Evolutionary conservation across 2,329 filamentous ascomycete genomes (phyloP).

Genomic region (Dactylonectria estremocensis): DNA sequence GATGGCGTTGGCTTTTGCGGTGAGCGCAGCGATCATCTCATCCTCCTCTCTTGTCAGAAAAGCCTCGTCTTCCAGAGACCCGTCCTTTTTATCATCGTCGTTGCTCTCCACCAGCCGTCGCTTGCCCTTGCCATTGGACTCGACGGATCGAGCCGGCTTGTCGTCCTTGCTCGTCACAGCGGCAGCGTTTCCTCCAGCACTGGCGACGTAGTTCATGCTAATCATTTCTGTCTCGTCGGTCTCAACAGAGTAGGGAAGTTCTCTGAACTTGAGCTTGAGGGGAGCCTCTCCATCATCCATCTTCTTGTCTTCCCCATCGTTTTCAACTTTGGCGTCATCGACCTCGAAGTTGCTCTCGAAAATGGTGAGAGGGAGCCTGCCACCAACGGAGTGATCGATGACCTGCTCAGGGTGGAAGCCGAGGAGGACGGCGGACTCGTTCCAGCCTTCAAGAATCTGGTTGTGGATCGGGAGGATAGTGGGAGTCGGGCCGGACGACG

Average conservation of each 20-base stretch:
- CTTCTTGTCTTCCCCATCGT: conserved; percentile 76
- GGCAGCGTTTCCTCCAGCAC: conserved; percentile 82
- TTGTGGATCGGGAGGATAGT: conserved; percentile 82
- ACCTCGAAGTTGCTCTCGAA: conserved; percentile 89
- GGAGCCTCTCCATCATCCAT: conserved; percentile 76
- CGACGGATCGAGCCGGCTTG: conserved; percentile 59
- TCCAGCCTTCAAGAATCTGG: conserved; percentile 81
- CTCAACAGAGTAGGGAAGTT: conserved; percentile 89
- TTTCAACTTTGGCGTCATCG: conserved; percentile 66
- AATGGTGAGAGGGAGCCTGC: conserved; percentile 89
- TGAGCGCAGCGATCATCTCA: conserved; percentile 77
- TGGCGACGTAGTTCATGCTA: conserved; percentile 92
- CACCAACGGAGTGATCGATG: conserved; percentile 71
- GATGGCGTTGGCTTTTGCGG: conserved; percentile 91
- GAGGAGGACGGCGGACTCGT: conserved; percentile 90
- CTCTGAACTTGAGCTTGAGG: conserved; percentile 81
- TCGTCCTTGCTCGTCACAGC: conserved; percentile 69
- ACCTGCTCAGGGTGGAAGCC: conserved; percentile 83
- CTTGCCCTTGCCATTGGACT: conserved; percentile 69
- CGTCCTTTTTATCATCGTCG: conserved; percentile 44
- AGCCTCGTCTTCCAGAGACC: conserved; percentile 57
- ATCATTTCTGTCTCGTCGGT: conserved; percentile 99
- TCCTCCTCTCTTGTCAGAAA: conserved; percentile 72
- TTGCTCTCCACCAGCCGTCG: conserved; percentile 56
- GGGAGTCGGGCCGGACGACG: conserved; percentile 78